Evolutionary conservation across 768 basidiomycete species (phyloP), one percentile per base, ranked within the genome.

Genomic region (Saitozyma sp.): DNA sequence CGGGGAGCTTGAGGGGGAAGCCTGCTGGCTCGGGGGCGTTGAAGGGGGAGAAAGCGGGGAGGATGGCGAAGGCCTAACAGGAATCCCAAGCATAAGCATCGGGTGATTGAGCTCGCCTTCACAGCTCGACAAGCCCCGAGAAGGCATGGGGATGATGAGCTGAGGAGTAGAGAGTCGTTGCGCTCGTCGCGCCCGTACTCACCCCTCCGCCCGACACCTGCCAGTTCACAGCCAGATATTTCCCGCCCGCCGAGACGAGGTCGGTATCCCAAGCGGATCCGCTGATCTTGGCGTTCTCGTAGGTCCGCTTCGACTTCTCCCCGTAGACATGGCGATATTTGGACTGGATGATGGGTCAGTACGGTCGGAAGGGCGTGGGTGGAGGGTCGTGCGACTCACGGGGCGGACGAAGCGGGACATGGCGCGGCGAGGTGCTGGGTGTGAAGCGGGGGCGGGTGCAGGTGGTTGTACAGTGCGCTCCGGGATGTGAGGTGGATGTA

Each of bases 241-340:
- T 84, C 86, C 84, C 87, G 66, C 91, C 92, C 10, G 91, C 90
- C 63, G 89, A 84, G 67, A 96, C 83, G 64, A 97, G 81, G 78
- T 97, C 95, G 50, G 95, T 97, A 79, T 98, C 95, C 92, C 92
- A 97, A 9, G 95, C 93, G 68, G 87, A 91, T 79, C 86, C 88
- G 54, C 90, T 88, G 16, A 92, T 84, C 79, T 92, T 92, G 54
- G 61, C 69, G 52, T 78, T 78, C 67, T 81, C 79, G 66, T 82
- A 79, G 48, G 64, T 59, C 61, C 67, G 92, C 83, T 93, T 95
- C 42, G 88, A 85, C 66, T 86, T 80, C 70, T 92, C 90, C 40
- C 91, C 93, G 78, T 89, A 98, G 77, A 95, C 92, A 80, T 97
- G 94, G 86, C 91, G 85, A 82, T 93, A 92, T 79, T 92, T 92